phyloP scores from a whole-genome alignment of 2,329 filamentous ascomycete genomes.

The Diaporthe ampelina region DNA sequence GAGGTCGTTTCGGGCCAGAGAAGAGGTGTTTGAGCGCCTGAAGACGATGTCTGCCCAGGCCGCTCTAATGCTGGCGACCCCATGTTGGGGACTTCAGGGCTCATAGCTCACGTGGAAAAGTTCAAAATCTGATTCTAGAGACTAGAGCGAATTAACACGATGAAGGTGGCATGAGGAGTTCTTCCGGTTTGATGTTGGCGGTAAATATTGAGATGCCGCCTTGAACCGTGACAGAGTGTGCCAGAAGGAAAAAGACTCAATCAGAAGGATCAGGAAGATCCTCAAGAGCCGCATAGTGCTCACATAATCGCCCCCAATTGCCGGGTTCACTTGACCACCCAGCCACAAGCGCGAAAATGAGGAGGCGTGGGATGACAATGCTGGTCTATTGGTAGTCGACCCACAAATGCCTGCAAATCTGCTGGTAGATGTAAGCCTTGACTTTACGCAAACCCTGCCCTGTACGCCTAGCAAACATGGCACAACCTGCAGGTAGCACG shows the following conservation, averaged over 20 bases:
- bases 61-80: not conserved
- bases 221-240: not conserved
- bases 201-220: not conserved
- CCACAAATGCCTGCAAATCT: not conserved
- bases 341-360: not conserved
- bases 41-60: not conserved
- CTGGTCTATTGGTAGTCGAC: conserved; percentile 5
- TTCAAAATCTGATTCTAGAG: not conserved
- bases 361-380: not conserved
- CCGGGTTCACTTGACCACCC: not conserved
- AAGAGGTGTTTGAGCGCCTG: not conserved
- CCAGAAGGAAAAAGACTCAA: not conserved
- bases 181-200: not conserved
- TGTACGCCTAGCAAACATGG: not conserved
- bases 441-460: not conserved
- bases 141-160: no score
- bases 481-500: not conserved
- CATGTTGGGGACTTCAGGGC: not conserved
- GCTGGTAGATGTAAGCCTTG: not conserved
- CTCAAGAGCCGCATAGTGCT: not conserved
- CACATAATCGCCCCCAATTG: not conserved
- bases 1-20: not conserved
- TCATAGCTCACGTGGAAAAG: not conserved
- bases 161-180: not conserved
- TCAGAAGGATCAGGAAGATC: not conserved